These are phyloP conservation scores for Miamiensis avidus DNA, from an alignment of 169 alveolate genomes.

Conservation along the genomic window DNA sequence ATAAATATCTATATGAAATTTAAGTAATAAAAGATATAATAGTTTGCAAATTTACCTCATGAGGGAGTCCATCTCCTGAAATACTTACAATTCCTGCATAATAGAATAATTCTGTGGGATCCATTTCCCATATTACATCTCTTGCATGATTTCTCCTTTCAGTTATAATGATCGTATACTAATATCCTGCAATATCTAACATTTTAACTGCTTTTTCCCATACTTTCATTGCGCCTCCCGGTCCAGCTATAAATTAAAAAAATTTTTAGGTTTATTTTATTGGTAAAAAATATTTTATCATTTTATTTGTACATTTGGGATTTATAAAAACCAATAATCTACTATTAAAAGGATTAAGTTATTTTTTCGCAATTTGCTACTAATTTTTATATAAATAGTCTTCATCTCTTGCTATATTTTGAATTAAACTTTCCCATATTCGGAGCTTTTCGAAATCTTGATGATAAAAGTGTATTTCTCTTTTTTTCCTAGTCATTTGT, in stretches of 20 bases:
- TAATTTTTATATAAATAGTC: not conserved
- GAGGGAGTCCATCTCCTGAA: constrained; percentile 68
- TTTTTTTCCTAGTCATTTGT: not conserved
- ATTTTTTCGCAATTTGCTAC: not conserved
- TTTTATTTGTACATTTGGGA: not conserved
- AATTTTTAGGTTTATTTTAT: no score
- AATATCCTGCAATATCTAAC: not conserved
- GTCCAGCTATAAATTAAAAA: not conserved
- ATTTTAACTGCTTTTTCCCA: not conserved
- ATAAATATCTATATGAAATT: no score
- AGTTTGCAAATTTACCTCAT: constrained; percentile 30
- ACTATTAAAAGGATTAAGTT: no score
- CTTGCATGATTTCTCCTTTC: not conserved
- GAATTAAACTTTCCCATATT: not conserved
- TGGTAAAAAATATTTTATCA: not conserved
- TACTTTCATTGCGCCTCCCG: not conserved
- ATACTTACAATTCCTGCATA: constrained; percentile 57
- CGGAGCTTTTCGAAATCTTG: not conserved
- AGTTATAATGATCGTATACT: not conserved
- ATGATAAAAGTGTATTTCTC: not conserved
- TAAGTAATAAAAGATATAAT: no score
- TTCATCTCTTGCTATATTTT: not conserved
- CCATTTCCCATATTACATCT: not conserved
- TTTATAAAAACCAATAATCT: not conserved
- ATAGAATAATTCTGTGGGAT: not conserved